These are phyloP conservation scores for Monosporascus cannonballus DNA, from an alignment of 2,329 filamentous ascomycete genomes.

Conservation along the genomic window DNA sequence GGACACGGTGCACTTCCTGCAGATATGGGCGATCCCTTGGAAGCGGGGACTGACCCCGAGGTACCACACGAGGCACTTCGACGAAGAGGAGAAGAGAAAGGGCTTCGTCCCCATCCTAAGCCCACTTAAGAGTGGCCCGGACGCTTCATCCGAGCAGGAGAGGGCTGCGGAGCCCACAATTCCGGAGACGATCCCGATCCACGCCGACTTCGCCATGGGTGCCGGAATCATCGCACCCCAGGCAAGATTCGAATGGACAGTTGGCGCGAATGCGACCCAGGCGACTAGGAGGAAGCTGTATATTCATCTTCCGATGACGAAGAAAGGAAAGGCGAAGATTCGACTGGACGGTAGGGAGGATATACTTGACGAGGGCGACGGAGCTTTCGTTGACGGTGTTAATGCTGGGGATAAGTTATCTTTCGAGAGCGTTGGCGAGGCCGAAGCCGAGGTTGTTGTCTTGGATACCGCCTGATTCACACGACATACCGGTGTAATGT, in stretches of 20 bases:
- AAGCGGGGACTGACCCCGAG: slow-evolving; percentile 63
- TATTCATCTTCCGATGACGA: slow-evolving; percentile 75
- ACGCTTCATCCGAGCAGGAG: slow-evolving; percentile 58
- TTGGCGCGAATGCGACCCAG: slow-evolving; percentile 54
- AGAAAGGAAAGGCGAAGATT: slow-evolving; percentile 67
- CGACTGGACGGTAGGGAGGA: slow-evolving; percentile 61
- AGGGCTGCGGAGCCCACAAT: slow-evolving; percentile 55
- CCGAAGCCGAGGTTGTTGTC: slow-evolving; percentile 63
- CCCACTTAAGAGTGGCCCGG: slow-evolving; percentile 60
- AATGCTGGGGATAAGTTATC: slow-evolving; percentile 57
- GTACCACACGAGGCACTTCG: slow-evolving; percentile 71
- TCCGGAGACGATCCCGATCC: slow-evolving; percentile 69
- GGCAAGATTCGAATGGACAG: slow-evolving; percentile 62
- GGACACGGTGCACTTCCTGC: slow-evolving; percentile 74
- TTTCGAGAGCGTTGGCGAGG: slow-evolving; percentile 63
- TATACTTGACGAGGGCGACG: slow-evolving; percentile 70
- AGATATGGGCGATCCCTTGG: slow-evolving; percentile 85
- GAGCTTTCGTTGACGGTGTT: slow-evolving; percentile 65
- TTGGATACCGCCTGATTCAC: slow-evolving; percentile 52
- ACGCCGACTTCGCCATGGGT: slow-evolving; percentile 79
- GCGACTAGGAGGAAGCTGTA: slow-evolving; percentile 65
- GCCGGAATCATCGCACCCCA: slow-evolving; percentile 66
- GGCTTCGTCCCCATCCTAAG: slow-evolving; percentile 72
- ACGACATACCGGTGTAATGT: neutral
- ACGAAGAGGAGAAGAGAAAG: slow-evolving; percentile 65